These are phyloP conservation scores for Starmerella ratchasimensis DNA, from an alignment of 805 yeast genomes.

Conservation along the genomic window DNA sequence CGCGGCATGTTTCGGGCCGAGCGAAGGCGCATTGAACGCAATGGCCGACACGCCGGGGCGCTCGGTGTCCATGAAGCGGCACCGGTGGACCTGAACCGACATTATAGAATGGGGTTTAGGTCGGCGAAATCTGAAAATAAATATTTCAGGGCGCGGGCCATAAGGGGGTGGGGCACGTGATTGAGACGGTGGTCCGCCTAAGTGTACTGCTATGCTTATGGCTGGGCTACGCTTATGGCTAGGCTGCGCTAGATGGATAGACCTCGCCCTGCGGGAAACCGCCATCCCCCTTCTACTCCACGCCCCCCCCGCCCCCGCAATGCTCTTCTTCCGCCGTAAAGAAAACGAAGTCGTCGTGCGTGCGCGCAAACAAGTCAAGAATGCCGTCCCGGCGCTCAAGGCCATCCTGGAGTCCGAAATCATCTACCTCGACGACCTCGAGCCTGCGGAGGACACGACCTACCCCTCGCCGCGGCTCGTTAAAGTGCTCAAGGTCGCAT, in stretches of 20 bases:
- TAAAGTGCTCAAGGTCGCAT: slow-evolving; percentile 6
- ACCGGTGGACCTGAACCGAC: slow-evolving; percentile 68
- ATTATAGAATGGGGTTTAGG: neutral
- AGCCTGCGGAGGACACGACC: neutral
- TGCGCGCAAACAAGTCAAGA: neutral
- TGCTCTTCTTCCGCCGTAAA: neutral
- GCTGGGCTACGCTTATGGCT: too few relatives aligned
- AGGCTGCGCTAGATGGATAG: too few relatives aligned
- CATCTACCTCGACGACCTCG: neutral
- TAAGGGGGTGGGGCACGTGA: too few relatives aligned
- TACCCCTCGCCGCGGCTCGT: neutral
- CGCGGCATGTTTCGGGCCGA: slow-evolving; percentile 35
- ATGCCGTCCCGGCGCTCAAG: slow-evolving; percentile 1
- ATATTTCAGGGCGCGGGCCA: too few relatives aligned
- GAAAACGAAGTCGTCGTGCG: neutral
- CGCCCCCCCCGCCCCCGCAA: too few relatives aligned
- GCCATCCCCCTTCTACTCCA: too few relatives aligned
- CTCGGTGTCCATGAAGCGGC: slow-evolving; percentile 78
- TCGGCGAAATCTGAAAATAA: neutral
- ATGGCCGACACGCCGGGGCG: slow-evolving; percentile 75
- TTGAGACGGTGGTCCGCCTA: too few relatives aligned
- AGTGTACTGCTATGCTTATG: too few relatives aligned
- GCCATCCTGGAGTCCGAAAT: neutral
- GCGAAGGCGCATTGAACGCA: slow-evolving; percentile 50
- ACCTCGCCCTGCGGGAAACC: too few relatives aligned